Percentiles rank a stretch among this genome's conserved stretches.
Evolutionary conservation across 495 filamentous ascomycete species (phyloP).

Genomic region (Podospora sp.): DNA sequence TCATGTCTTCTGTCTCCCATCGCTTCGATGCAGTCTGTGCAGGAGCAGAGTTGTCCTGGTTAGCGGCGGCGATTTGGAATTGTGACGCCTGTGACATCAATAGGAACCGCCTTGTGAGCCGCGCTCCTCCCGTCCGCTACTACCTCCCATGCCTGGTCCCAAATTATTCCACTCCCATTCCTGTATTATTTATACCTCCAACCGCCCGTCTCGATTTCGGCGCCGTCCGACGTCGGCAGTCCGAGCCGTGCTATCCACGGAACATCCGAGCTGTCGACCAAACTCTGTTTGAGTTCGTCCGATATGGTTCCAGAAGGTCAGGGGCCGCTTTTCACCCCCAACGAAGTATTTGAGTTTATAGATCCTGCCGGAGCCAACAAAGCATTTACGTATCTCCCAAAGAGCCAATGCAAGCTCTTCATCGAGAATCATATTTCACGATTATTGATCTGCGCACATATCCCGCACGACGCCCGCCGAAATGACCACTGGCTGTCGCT

Average conservation of each 20-base stretch:
- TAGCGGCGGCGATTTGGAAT: slow-evolving; percentile 8
- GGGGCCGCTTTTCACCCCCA: no score
- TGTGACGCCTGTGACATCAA: neutral
- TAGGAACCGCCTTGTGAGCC: neutral
- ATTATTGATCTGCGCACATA: neutral
- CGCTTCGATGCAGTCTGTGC: neutral
- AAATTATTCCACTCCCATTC: neutral
- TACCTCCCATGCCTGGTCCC: neutral
- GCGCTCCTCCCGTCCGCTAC: no score
- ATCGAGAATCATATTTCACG: neutral
- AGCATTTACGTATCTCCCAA: no score
- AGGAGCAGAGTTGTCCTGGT: neutral
- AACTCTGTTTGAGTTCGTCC: neutral
- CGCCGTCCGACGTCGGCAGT: slow-evolving; percentile 8
- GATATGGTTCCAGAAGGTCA: neutral
- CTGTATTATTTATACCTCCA: neutral
- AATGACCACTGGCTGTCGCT: neutral
- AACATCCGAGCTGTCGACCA: neutral
- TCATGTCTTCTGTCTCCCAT: neutral
- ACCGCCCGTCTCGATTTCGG: neutral
- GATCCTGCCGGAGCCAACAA: neutral
- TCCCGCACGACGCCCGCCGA: neutral
- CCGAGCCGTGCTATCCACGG: neutral
- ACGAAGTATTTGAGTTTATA: neutral
- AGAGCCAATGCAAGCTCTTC: no score